Percentiles rank a stretch among this genome's conserved stretches.
Evolutionary conservation across 2,329 filamentous ascomycete species (phyloP).

Genomic region (Leptosphaerulina australis): DNA sequence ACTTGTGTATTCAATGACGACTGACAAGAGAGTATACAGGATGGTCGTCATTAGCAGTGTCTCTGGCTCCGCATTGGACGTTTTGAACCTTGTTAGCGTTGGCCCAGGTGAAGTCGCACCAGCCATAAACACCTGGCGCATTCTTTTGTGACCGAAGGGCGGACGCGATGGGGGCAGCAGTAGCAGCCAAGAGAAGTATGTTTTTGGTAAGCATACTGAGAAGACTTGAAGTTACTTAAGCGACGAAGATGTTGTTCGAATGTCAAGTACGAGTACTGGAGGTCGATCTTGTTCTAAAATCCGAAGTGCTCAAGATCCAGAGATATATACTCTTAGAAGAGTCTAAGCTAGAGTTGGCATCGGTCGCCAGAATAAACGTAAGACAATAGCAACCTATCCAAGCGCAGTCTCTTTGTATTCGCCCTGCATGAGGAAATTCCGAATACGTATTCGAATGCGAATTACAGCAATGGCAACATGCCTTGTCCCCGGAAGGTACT

Average conservation of each 20-base stretch:
- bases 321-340: neutral
- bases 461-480: neutral
- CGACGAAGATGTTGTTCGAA: no score
- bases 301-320: neutral
- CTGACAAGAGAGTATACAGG: neutral
- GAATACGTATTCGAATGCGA: neutral
- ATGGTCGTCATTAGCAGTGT: neutral
- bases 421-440: neutral
- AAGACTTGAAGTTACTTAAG: neutral
- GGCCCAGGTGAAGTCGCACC: constrained; percentile 6
- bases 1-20: neutral
- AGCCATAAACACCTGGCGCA: neutral
- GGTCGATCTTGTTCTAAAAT: no score
- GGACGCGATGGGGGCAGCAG: neutral
- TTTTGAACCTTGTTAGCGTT: neutral
- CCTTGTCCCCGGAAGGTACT: neutral
- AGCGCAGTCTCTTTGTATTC: neutral
- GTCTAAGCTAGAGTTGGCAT: neutral
- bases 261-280: no score
- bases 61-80: constrained; percentile 6
- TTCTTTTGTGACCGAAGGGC: neutral
- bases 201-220: neutral
- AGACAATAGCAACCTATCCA: neutral
- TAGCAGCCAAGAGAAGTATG: neutral
- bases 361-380: no score